Base-by-base conservation (phyloP, 257 asterid genomes). In the Rubia yunnanensis region DNA sequence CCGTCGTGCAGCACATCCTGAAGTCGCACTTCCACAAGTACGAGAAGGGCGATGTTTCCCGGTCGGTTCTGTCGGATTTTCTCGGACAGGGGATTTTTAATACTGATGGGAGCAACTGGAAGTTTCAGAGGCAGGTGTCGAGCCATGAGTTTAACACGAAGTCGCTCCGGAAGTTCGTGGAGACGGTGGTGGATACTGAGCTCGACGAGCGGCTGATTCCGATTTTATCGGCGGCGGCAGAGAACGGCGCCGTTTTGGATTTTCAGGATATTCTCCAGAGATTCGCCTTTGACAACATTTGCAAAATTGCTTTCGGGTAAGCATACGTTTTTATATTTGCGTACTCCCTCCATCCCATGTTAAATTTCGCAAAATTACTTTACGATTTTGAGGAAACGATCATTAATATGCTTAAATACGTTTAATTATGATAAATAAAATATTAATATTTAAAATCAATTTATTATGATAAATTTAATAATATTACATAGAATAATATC, bases 41-140 rank as follows among this genome's bases (percentile, higher is more conserved):
- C 68, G 79, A 58, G 6, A 88, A 88, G 66, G 95, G 95, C 6
- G 67, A 67, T 0, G 11, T 68, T 10, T 66, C 68, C 60, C 63
- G 76, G 11, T 0, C n/a, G 30, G 67, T 65, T 1, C 72, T 85
- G 26, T 4, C 67, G 0, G 96, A 88, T 57, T 84, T 88, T 15
- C 89, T 88, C 6, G 91, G 95, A 1, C 74, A 84, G 41, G 84
- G 96, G 20, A 84, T 88, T 9, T 82, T 88, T 73, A 88, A 88
- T 31, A 70, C 85, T 3, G 90, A 84, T 10, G 96, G 92, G 0
- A 68, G 70, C 0, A 74, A 26, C 7, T 88, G 95, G 96, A 88
- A 82, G 63, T 77, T 76, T 31, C 86, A 80, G 38, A 58, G 96
- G 20, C 83, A 88, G 64, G 69, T 85, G 11, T 71, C 96, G 3